phyloP scores from a whole-genome alignment of 2,329 filamentous ascomycete genomes.

The Fusarium caatingaense region DNA sequence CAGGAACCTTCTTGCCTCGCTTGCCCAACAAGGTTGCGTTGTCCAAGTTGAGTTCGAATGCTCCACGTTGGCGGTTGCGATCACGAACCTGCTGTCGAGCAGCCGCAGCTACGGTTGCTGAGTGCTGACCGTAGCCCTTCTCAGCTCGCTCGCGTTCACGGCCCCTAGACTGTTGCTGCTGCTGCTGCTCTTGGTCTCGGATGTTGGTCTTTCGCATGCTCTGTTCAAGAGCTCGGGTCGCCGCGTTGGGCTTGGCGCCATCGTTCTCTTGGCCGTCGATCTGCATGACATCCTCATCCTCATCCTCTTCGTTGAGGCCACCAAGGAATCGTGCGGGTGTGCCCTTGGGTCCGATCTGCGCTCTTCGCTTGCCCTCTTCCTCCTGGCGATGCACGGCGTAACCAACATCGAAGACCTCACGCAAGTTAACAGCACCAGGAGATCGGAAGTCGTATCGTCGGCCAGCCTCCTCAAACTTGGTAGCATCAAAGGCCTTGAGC shows the following conservation, averaged over 20 bases:
- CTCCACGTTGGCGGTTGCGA: slow-evolving; percentile 76
- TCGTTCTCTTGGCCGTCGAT: slow-evolving; percentile 68
- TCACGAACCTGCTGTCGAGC: slow-evolving; percentile 82
- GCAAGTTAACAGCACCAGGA: slow-evolving; percentile 91
- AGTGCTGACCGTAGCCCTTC: slow-evolving; percentile 90
- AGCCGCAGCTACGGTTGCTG: slow-evolving; percentile 82
- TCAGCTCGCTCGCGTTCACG: slow-evolving; percentile 55
- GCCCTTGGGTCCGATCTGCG: slow-evolving; percentile 80
- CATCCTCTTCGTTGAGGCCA: slow-evolving; percentile 76
- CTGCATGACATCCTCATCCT: slow-evolving; percentile 64
- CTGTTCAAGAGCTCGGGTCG: slow-evolving; percentile 80
- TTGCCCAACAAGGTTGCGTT: slow-evolving; percentile 90
- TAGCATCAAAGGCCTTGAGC: slow-evolving; percentile 67
- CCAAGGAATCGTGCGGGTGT: slow-evolving; percentile 67
- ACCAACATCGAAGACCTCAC: slow-evolving; percentile 97
- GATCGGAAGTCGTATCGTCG: slow-evolving; percentile 92
- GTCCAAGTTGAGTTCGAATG: slow-evolving; percentile 92
- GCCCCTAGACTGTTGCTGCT: slow-evolving; percentile 47
- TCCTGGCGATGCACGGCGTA: slow-evolving; percentile 97
- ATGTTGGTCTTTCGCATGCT: slow-evolving; percentile 88
- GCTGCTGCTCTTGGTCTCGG: slow-evolving; percentile 58
- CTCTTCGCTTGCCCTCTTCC: slow-evolving; percentile 92
- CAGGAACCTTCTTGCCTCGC: slow-evolving; percentile 65
- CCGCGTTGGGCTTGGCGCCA: slow-evolving; percentile 55
- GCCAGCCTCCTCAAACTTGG: slow-evolving; percentile 66